Percentiles rank a stretch among this genome's conserved stretches.
phyloP scores from a whole-genome alignment of 495 filamentous ascomycete species.

The Bathelium albidoporum region DNA sequence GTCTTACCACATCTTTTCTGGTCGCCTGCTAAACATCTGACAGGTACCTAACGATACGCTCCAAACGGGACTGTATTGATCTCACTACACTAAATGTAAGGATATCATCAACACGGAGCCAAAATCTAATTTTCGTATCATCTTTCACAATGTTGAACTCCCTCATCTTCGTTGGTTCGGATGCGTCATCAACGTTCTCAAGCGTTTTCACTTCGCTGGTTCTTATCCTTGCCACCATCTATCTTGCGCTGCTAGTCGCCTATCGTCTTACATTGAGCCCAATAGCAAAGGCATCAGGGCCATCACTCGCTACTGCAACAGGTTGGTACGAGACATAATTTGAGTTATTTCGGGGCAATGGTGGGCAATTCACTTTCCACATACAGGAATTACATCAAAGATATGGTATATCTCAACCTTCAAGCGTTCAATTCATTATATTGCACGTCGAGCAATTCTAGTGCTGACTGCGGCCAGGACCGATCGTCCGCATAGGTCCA shows the following conservation, averaged over 20 bases:
- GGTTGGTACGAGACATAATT: conserved; percentile 24
- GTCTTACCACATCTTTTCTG: not conserved
- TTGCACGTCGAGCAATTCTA: not conserved
- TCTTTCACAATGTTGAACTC: not conserved
- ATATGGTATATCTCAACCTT: conserved; percentile 9
- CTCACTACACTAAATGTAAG: not conserved
- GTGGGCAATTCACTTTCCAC: conserved; percentile 15
- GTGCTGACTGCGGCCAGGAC: conserved; percentile 14
- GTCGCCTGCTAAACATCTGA: not conserved
- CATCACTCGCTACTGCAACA: conserved; percentile 19
- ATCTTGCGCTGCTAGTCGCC: not conserved
- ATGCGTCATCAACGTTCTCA: not conserved
- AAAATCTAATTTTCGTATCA: not conserved
- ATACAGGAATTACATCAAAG: conserved; percentile 15
- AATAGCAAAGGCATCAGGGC: conserved; percentile 15
- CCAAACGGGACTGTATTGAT: not conserved
- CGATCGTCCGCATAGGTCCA: conserved; percentile 26
- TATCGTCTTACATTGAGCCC: conserved; percentile 25
- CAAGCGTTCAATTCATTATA: not conserved
- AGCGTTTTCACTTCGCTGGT: not conserved
- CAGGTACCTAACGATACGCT: not conserved
- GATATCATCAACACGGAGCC: not conserved
- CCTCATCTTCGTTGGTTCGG: not conserved
- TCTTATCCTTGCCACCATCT: not conserved
- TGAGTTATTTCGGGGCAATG: conserved; percentile 12